Conservation (phyloP, 352 stramenopile species). For the Phytophthora hybrid region DNA sequence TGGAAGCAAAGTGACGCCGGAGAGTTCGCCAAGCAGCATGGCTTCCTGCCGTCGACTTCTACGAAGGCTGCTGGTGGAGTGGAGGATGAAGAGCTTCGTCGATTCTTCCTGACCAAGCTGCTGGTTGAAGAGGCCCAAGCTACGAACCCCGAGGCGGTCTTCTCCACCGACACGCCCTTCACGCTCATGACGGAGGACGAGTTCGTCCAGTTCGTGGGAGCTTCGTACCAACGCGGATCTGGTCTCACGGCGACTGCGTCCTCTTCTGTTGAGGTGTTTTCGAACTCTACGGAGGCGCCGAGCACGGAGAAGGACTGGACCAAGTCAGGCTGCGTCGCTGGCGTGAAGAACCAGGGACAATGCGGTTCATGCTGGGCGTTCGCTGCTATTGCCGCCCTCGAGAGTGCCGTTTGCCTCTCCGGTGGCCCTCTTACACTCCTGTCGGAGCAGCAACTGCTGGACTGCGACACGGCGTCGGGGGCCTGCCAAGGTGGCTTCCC, state of each 20-base stretch:
- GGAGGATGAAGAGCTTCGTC: conserved; percentile 58
- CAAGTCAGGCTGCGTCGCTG: conserved; percentile 58
- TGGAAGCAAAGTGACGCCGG: conserved; percentile 68
- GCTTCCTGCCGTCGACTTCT: conserved; percentile 41
- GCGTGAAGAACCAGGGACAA: conserved; percentile 96
- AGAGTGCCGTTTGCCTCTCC: conserved; percentile 91
- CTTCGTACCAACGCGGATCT: conserved; percentile 45
- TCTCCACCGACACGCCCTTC: conserved; percentile 78
- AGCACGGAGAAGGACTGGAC: conserved; percentile 66
- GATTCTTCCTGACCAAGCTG: conserved; percentile 73
- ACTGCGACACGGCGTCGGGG: conserved; percentile 86
- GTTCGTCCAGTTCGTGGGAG: conserved; percentile 61
- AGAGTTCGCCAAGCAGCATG: conserved; percentile 55
- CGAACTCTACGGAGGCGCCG: conserved; percentile 20
- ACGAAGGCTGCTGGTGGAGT: background rate
- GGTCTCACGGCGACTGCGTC: conserved; percentile 5
- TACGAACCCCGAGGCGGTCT: conserved; percentile 65
- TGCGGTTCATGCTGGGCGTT: conserved; percentile 99
- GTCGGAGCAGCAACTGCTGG: conserved; percentile 94
- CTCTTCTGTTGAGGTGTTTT: background rate
- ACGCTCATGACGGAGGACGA: conserved; percentile 77
- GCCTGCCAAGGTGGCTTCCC: conserved; percentile 92
- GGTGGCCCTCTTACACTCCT: conserved; percentile 80
- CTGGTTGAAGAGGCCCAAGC: conserved; percentile 57
- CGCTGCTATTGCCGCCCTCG: conserved; percentile 91